phyloP scores from a whole-genome alignment of 1,284 basidiomycete species.

The Ustilago hordei region DNA sequence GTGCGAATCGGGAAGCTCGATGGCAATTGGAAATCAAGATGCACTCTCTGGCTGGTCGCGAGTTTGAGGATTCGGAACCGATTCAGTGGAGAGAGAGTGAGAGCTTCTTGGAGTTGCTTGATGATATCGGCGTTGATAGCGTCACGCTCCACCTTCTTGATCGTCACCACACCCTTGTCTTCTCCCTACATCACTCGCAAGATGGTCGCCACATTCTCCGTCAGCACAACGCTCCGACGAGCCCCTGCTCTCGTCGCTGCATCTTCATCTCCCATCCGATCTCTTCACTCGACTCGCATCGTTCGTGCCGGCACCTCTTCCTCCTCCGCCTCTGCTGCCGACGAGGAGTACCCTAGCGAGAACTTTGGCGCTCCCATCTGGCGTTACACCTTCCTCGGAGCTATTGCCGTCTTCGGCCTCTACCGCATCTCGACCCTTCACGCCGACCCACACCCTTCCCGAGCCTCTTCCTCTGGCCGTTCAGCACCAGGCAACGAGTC shows the following conservation, averaged over 20 bases:
- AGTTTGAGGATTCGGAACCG: slow-evolving; percentile 18
- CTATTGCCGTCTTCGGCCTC: slow-evolving; percentile 48
- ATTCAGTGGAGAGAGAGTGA: background rate
- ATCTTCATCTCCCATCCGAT: slow-evolving; percentile 29
- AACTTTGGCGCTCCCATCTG: slow-evolving; percentile 60
- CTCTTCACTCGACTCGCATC: slow-evolving; percentile 43
- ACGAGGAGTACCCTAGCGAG: slow-evolving; percentile 43
- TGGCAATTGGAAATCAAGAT: background rate
- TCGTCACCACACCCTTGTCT: slow-evolving; percentile 5
- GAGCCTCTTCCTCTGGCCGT: slow-evolving; percentile 50
- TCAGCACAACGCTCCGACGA: slow-evolving; percentile 26
- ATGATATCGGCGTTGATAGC: slow-evolving; percentile 5
- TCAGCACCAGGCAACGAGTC: slow-evolving; percentile 56
- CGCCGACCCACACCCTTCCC: slow-evolving; percentile 54
- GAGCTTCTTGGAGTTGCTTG: slow-evolving; percentile 12
- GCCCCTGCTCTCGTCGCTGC: slow-evolving; percentile 18
- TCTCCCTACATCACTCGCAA: background rate
- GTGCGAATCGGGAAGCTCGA: slow-evolving; percentile 6
- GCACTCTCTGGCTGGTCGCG: background rate
- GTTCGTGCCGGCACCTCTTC: slow-evolving; percentile 34
- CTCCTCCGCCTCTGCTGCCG: slow-evolving; percentile 26
- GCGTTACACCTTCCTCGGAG: slow-evolving; percentile 55
- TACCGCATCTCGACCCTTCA: slow-evolving; percentile 57
- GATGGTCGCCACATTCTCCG: slow-evolving; percentile 38
- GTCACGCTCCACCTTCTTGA: slow-evolving; percentile 4